Percentiles rank a stretch among this genome's conserved stretches.
These are phyloP conservation scores for Magnolia sinica DNA, from an alignment of 164 flowering plant genomes.

Conservation along the genomic window DNA sequence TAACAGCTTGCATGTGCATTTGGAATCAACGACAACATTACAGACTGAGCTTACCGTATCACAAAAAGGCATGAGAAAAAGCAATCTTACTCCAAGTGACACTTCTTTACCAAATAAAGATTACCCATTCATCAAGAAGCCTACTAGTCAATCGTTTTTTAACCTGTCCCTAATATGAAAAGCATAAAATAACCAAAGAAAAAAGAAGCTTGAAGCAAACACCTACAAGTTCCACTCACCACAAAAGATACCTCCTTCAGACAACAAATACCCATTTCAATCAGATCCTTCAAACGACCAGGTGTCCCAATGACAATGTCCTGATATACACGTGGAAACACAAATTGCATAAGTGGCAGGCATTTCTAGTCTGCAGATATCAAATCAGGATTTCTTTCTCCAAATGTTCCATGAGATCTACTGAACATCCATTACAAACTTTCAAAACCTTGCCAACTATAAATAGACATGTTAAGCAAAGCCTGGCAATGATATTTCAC, in stretches of 20 bases:
- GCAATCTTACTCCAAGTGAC: background rate
- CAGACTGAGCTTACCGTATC: background rate
- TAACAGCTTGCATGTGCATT: background rate
- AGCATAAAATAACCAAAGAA: background rate
- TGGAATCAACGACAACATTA: background rate
- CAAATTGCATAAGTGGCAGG: background rate
- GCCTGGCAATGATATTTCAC: background rate
- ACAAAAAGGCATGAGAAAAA: no score
- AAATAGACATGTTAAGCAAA: background rate
- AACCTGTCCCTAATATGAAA: background rate
- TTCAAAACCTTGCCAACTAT: background rate
- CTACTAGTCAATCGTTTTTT: background rate
- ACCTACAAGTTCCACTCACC: slow-evolving; percentile 49
- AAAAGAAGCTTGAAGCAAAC: background rate
- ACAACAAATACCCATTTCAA: slow-evolving; percentile 66
- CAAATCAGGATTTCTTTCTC: background rate
- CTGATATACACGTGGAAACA: slow-evolving; percentile 31
- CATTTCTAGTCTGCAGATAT: background rate
- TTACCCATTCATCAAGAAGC: background rate
- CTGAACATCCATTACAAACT: background rate
- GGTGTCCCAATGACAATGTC: slow-evolving; percentile 97
- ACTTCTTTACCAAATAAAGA: background rate
- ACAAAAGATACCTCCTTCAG: slow-evolving; percentile 91
- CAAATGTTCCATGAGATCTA: no score
- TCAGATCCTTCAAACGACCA: slow-evolving; percentile 86